Evolutionary conservation across 2,329 filamentous ascomycete species (phyloP), one percentile per base, ranked within the genome.

Genomic region (Fusarium camptoceras): DNA sequence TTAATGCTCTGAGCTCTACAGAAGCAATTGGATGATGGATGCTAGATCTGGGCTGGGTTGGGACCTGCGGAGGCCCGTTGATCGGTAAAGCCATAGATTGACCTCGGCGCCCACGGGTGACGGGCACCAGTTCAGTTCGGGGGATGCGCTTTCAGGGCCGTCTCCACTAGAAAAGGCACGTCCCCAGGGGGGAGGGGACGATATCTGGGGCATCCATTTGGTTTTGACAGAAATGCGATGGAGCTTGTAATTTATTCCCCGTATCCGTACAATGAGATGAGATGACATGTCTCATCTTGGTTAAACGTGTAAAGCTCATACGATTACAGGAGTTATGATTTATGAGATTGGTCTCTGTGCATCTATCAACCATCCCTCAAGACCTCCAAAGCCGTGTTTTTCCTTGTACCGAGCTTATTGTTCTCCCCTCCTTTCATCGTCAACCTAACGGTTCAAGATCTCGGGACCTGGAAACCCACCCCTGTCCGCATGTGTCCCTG

Each of bases 41-140:
- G 65, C 27, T 57, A 44, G 68, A 66, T 71, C 68, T 72, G 57
- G 56, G 49, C 55, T 30, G 39, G 47, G 57, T n/a, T 28, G 48
- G 48, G 48, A 51, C 34, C 31, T 54, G 59, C 55, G 68, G 61
- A 72, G 65, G 68, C 58, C 57, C 54, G 67, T 67, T 70, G 59
- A 64, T 70, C 67, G 67, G 67, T 63, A 70, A 70, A 57, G 47
- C 30, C 22, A 50, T 47, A n/a, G 14, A 47, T 63, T 53, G 67
- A 72, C 70, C 69, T 72, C 69, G 70, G 69, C 59, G 66, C 69
- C 48, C 47, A 61, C 70, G 51, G 66, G 31, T 42, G 48, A 55
- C 27, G n/a, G 53, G 28, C 44, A 27, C 48, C 60, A 55, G 46
- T 59, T 48, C 31, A 27, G 27, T 37, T 59, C 51, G 65, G 66